These are phyloP conservation scores for Neurospora africana DNA, from an alignment of 495 filamentous ascomycete species.

Conservation along the genomic window DNA sequence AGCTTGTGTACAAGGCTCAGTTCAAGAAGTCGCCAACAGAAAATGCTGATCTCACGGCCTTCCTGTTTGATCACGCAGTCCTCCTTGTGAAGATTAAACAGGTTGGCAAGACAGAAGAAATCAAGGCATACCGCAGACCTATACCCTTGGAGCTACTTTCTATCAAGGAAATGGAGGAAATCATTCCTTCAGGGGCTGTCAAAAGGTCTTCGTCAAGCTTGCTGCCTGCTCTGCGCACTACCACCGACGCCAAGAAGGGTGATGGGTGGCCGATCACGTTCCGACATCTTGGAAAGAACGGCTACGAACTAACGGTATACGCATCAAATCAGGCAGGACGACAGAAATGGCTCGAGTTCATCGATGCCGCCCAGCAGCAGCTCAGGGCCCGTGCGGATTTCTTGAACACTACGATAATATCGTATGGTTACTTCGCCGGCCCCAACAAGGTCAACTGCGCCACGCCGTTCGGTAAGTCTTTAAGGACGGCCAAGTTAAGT, in stretches of 20 bases:
- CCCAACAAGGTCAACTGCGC: conserved; percentile 84
- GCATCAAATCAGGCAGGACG: conserved; percentile 68
- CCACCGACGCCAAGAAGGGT: conserved; percentile 40
- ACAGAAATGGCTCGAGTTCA: conserved; percentile 92
- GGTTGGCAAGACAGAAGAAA: conserved; percentile 85
- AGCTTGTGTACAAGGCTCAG: conserved; percentile 83
- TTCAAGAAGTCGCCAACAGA: conserved; percentile 88
- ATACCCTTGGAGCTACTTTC: conserved; percentile 91
- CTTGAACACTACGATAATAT: conserved; percentile 81
- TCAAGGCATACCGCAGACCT: conserved; percentile 87
- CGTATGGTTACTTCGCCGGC: conserved; percentile 70
- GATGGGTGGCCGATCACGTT: conserved; percentile 97
- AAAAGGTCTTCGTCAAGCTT: conserved; percentile 87
- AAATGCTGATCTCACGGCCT: conserved; percentile 80
- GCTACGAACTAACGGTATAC: conserved; percentile 88
- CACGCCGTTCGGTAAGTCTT: conserved; percentile 66
- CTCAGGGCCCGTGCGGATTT: conserved; percentile 82
- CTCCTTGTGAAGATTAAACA: conserved; percentile 80
- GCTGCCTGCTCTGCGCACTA: conserved; percentile 57
- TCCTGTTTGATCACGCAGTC: conserved; percentile 92
- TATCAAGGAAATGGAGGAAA: conserved; percentile 93
- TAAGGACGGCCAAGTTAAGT: background rate
- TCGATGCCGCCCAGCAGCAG: conserved; percentile 79
- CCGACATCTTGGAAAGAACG: conserved; percentile 90
- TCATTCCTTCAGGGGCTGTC: conserved; percentile 67